These are phyloP conservation scores for Lanmaoa rubissima DNA, from an alignment of 768 basidiomycete genomes.

Conservation along the genomic window DNA sequence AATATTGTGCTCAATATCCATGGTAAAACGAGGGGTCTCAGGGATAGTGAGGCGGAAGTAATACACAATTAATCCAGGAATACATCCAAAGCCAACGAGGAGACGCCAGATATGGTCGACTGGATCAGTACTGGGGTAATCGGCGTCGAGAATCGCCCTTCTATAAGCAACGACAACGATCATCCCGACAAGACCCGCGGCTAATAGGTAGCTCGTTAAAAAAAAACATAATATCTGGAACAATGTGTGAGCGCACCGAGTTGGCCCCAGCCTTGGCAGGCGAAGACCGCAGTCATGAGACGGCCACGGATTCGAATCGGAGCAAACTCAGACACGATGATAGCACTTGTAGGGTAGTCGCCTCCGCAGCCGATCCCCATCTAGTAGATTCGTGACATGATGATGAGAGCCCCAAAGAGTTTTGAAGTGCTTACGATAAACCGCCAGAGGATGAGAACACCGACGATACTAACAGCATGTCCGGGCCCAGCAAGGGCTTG, in stretches of 20 bases:
- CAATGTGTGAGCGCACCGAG: constrained; percentile 46
- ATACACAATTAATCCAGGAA: constrained; percentile 75
- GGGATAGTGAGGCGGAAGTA: constrained; percentile 92
- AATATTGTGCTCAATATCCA: constrained; percentile 84
- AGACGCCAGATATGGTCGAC: constrained; percentile 85
- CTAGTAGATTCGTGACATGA: constrained; percentile 26
- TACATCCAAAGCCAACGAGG: constrained; percentile 80
- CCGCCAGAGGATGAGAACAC: constrained; percentile 78
- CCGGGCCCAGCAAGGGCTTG: constrained; percentile 71
- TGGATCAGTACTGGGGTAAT: constrained; percentile 38
- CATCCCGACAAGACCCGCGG: constrained; percentile 64
- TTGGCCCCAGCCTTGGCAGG: constrained; percentile 88
- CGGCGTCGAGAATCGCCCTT: constrained; percentile 43
- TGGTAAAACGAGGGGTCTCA: constrained; percentile 87
- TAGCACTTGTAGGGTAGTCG: constrained; percentile 79
- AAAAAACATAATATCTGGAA: neutral
- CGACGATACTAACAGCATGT: constrained; percentile 62
- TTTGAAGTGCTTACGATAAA: constrained; percentile 49
- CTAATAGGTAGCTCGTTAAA: constrained; percentile 29
- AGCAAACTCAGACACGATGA: constrained; percentile 90
- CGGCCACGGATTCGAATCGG: constrained; percentile 73
- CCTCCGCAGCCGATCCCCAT: constrained; percentile 86
- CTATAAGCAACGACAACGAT: constrained; percentile 66
- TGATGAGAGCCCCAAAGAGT: neutral
- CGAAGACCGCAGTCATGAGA: constrained; percentile 87